Conservation (phyloP, 148 eudicot species). For the Vaccinium macrocarpon region DNA sequence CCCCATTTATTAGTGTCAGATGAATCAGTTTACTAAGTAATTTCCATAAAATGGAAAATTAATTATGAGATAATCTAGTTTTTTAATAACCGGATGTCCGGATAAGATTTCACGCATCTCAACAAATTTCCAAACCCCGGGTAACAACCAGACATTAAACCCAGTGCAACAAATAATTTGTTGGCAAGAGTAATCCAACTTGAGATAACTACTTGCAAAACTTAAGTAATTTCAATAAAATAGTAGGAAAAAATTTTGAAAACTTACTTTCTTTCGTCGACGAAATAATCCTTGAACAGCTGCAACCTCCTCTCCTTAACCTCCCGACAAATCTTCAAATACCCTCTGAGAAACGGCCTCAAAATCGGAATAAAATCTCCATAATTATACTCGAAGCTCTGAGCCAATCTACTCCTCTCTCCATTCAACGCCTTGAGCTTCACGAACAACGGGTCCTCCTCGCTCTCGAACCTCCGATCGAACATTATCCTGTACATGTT, state of each 20-base stretch:
- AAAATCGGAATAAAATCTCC: conserved; percentile 78
- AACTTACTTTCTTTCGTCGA: conserved; percentile 69
- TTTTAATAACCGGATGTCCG: too few relatives aligned
- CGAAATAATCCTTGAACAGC: conserved; percentile 69
- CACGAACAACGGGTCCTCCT: conserved; percentile 55
- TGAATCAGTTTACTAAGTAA: background rate
- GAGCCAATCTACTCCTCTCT: conserved; percentile 69
- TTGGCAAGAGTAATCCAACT: too few relatives aligned
- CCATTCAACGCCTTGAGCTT: conserved; percentile 67
- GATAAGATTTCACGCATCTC: too few relatives aligned
- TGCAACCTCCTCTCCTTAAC: conserved; percentile 59
- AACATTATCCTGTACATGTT: conserved; percentile 78
- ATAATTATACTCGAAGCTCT: conserved; percentile 78
- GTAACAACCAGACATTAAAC: too few relatives aligned
- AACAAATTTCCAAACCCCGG: too few relatives aligned
- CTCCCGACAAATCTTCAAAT: conserved; percentile 56
- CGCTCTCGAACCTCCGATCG: conserved; percentile 60
- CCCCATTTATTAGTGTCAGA: background rate
- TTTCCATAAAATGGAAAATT: background rate
- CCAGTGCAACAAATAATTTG: too few relatives aligned
- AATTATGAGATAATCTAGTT: too few relatives aligned
- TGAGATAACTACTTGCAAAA: too few relatives aligned
- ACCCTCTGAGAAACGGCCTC: conserved; percentile 68
- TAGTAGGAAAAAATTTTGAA: background rate
- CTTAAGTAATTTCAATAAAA: too few relatives aligned